Evolutionary conservation across 768 basidiomycete species (phyloP).

Genomic region (Atractiella rhizophila): DNA sequence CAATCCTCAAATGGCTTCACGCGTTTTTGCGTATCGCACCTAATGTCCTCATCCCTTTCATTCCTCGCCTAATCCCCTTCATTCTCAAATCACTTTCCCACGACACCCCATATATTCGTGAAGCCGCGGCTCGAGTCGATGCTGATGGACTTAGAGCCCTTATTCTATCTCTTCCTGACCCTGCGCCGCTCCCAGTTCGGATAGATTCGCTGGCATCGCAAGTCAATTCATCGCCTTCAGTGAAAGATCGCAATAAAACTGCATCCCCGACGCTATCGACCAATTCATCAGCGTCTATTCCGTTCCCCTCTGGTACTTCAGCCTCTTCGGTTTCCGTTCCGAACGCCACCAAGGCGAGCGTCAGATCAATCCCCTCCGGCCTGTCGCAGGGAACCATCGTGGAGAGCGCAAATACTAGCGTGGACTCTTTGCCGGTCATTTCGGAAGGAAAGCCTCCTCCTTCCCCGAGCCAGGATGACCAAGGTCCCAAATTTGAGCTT

Average conservation of each 20-base stretch:
- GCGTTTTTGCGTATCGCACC: slow-evolving; percentile 68
- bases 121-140: slow-evolving; percentile 54
- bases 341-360: no score
- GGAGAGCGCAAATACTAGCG: no score
- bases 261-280: neutral
- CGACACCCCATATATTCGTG: slow-evolving; percentile 64
- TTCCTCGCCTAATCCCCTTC: slow-evolving; percentile 70
- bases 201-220: neutral
- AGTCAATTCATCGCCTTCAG: neutral
- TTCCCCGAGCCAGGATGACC: slow-evolving; percentile 1
- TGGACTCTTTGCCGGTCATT: no score
- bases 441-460: neutral
- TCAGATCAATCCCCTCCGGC: neutral
- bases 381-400: no score
- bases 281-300: neutral
- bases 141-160: no score
- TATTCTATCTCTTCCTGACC: slow-evolving; percentile 58
- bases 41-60: slow-evolving; percentile 81
- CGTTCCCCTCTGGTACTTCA: neutral
- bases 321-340: neutral
- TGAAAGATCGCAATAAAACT: neutral
- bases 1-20: slow-evolving; percentile 74
- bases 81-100: slow-evolving; percentile 87
- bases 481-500: slow-evolving; percentile 23
- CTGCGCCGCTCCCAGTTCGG: slow-evolving; percentile 36